Percentiles rank a stretch among this genome's conserved stretches.
phyloP scores from a whole-genome alignment of 441 rosid genomes.

The Euphorbia neoarborescens region DNA sequence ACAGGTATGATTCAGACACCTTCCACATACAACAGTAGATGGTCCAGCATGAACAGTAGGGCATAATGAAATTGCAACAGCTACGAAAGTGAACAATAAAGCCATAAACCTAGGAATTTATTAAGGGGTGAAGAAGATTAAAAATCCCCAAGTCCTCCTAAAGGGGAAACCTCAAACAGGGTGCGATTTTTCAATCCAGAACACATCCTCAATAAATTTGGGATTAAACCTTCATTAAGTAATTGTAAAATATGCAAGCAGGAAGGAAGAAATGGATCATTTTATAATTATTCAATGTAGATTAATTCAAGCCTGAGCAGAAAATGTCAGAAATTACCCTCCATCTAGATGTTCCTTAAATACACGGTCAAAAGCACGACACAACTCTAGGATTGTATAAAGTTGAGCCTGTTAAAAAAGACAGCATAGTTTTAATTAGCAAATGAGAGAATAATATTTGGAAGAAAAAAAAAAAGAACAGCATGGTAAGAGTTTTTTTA shows the following conservation, averaged over 20 bases:
- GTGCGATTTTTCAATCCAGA: background rate
- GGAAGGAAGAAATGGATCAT: constrained; percentile 10
- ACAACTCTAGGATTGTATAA: constrained; percentile 85
- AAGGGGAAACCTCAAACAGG: background rate
- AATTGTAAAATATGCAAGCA: background rate
- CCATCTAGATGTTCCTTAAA: constrained; percentile 98
- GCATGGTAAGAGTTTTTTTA: constrained; percentile 29
- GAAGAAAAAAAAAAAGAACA: background rate
- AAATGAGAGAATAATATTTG: constrained; percentile 13
- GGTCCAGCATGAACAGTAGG: background rate
- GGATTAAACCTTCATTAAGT: background rate
- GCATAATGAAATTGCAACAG: background rate
- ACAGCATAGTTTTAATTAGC: constrained; percentile 17
- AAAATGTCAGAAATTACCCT: constrained; percentile 49
- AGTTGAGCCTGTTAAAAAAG: constrained; percentile 65
- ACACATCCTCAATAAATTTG: background rate
- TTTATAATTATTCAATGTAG: constrained; percentile 14
- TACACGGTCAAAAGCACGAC: constrained; percentile 96
- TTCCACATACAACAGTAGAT: background rate
- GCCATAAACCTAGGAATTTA: background rate
- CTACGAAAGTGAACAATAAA: background rate
- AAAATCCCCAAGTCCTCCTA: background rate
- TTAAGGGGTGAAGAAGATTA: background rate
- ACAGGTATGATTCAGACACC: background rate
- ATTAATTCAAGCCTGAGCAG: constrained; percentile 2